Conservation (phyloP, 1,284 basidiomycete genomes). For the Boletellus sp. region DNA sequence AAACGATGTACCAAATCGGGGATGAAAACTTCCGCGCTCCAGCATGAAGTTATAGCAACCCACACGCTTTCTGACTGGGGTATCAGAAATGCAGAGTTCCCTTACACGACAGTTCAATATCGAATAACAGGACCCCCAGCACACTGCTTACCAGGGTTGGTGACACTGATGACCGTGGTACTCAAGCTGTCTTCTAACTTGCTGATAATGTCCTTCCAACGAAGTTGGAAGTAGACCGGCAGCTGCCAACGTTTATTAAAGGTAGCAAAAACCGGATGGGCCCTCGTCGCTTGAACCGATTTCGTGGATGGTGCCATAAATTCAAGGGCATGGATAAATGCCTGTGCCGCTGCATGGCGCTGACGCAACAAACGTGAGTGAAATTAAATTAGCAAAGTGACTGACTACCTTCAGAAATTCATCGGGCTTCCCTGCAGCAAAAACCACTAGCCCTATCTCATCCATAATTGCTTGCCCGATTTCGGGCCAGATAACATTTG, state of each 20-base stretch:
- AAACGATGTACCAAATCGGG: slow-evolving; percentile 79
- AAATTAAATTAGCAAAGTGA: not conserved
- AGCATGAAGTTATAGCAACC: slow-evolving; percentile 73
- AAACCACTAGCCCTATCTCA: slow-evolving; percentile 79
- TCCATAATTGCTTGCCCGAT: slow-evolving; percentile 76
- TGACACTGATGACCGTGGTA: slow-evolving; percentile 38
- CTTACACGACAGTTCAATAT: slow-evolving; percentile 28
- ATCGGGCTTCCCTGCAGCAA: slow-evolving; percentile 86
- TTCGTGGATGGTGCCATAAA: slow-evolving; percentile 74
- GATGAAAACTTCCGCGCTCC: slow-evolving; percentile 83
- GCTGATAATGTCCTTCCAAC: slow-evolving; percentile 92
- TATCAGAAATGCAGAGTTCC: slow-evolving; percentile 44
- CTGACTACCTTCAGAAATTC: slow-evolving; percentile 77
- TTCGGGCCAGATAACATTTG: slow-evolving; percentile 87
- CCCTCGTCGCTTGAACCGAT: slow-evolving; percentile 68
- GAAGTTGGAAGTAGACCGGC: slow-evolving; percentile 93
- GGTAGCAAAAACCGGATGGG: slow-evolving; percentile 63
- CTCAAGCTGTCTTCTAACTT: slow-evolving; percentile 68
- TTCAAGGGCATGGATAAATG: slow-evolving; percentile 84
- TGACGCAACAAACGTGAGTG: slow-evolving; percentile 23
- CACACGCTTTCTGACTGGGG: slow-evolving; percentile 69
- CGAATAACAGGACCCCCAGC: not conserved
- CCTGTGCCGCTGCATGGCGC: slow-evolving; percentile 83
- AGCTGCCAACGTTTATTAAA: slow-evolving; percentile 93
- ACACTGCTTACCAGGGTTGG: slow-evolving; percentile 18